A percentile compares a stretch with the other conserved stretches of the same genome.
Conservation (phyloP, 2,329 filamentous ascomycete genomes). For the Aaosphaeria pasadenensis region DNA sequence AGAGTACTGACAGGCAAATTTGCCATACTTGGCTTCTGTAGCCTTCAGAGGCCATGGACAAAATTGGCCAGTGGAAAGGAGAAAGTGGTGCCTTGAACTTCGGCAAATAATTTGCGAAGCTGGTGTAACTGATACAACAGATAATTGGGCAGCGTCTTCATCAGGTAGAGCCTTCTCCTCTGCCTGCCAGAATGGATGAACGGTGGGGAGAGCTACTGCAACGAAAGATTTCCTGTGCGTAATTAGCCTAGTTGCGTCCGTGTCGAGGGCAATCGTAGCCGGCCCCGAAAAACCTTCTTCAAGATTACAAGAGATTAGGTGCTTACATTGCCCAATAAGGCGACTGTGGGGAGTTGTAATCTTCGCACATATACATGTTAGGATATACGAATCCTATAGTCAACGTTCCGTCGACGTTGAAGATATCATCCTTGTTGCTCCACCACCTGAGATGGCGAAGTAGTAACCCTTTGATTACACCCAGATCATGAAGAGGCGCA, state of each 20-base stretch:
- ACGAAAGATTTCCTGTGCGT: conserved; percentile 45
- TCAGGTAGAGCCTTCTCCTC: conserved; percentile 38
- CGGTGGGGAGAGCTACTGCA: conserved; percentile 34
- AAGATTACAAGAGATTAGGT: neutral
- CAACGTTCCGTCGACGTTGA: conserved; percentile 49
- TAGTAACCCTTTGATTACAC: conserved; percentile 48
- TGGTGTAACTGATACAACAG: conserved; percentile 3
- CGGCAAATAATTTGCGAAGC: conserved; percentile 46
- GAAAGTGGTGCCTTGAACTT: conserved; percentile 27
- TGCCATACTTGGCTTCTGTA: conserved; percentile 34
- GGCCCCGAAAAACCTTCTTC: neutral
- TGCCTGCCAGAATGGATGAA: conserved; percentile 47
- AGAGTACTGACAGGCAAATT: conserved; percentile 19
- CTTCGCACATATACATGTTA: conserved; percentile 56
- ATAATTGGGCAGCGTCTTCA: neutral
- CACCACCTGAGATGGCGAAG: conserved; percentile 53
- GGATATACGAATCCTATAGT: conserved; percentile 48
- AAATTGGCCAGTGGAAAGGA: conserved; percentile 30
- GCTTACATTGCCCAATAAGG: conserved; percentile 49
- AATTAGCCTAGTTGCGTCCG: neutral
- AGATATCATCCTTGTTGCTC: conserved; percentile 42
- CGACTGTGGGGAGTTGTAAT: conserved; percentile 58
- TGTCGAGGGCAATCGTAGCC: neutral
- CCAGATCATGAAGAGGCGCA: conserved; percentile 35
- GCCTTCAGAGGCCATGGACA: conserved; percentile 36